A percentile compares a stretch with the other conserved stretches of the same genome.
phyloP scores from a whole-genome alignment of 2,329 filamentous ascomycete species.

The Neodidymelliopsis sp. region DNA sequence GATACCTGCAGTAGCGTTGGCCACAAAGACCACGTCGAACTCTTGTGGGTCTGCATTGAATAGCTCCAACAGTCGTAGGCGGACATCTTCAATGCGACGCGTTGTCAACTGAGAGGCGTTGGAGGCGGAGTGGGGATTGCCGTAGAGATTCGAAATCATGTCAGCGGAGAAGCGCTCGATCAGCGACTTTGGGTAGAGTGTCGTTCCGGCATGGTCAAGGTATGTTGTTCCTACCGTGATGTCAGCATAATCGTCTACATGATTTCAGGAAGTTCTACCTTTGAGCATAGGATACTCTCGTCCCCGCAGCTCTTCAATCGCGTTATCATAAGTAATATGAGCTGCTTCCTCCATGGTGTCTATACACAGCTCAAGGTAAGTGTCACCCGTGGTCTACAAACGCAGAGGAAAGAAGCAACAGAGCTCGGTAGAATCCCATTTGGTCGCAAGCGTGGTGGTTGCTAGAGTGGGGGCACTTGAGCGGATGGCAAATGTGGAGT shows the following conservation, averaged over 20 bases:
- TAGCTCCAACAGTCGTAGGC: constrained; percentile 74
- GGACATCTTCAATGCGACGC: constrained; percentile 75
- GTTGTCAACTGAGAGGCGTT: constrained; percentile 80
- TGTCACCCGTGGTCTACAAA: constrained; percentile 36
- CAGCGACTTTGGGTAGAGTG: constrained; percentile 78
- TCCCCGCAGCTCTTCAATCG: constrained; percentile 65
- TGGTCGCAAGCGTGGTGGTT: constrained; percentile 31
- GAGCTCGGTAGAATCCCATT: constrained; percentile 32
- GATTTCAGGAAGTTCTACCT: too few species aligned
- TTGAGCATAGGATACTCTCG: constrained; percentile 74
- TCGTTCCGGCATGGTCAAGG: constrained; percentile 96
- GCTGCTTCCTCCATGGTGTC: constrained; percentile 39
- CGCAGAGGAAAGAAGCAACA: constrained; percentile 7
- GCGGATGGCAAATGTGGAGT: constrained; percentile 43
- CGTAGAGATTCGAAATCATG: constrained; percentile 80
- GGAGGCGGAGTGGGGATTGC: constrained; percentile 91
- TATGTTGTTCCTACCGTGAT: constrained; percentile 71
- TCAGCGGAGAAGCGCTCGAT: constrained; percentile 82
- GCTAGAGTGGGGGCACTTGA: constrained; percentile 41
- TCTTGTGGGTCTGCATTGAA: constrained; percentile 81
- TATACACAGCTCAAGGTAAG: background rate
- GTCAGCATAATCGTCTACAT: constrained; percentile 22
- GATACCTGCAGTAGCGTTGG: constrained; percentile 89
- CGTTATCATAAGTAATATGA: constrained; percentile 60
- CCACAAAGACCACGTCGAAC: constrained; percentile 90